Conservation (phyloP, 1,284 basidiomycete species). For the Ganoderma resinaceum region DNA sequence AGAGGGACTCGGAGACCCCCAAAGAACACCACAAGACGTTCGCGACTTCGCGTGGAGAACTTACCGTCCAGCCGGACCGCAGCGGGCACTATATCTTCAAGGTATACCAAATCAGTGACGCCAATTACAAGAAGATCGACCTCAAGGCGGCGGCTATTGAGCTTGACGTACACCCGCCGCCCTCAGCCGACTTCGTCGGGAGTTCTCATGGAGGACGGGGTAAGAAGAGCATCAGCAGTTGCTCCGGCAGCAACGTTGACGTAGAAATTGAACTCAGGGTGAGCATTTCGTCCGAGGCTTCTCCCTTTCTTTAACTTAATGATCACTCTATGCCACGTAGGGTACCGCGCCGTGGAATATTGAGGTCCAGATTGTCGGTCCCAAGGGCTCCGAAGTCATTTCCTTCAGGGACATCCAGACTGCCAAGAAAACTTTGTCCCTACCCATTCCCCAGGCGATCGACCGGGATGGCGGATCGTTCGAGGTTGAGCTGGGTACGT, state of each 20-base stretch:
- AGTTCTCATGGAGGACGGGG: conserved; percentile 48
- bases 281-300: conserved; percentile 31
- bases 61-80: conserved; percentile 87
- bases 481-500: conserved; percentile 79
- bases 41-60: conserved; percentile 78
- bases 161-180: conserved; percentile 89
- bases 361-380: conserved; percentile 79
- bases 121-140: conserved; percentile 81
- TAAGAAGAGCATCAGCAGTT: conserved; percentile 69
- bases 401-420: conserved; percentile 64
- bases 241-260: conserved; percentile 76
- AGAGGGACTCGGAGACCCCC: conserved; percentile 71
- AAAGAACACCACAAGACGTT: conserved; percentile 70
- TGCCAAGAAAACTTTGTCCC: conserved; percentile 61
- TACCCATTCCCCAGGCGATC: conserved; percentile 73
- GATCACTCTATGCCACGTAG: conserved; percentile 44
- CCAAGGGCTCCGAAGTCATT: conserved; percentile 65
- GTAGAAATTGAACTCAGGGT: conserved; percentile 83
- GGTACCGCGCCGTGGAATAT: conserved; percentile 91
- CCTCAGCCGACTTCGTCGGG: conserved; percentile 77
- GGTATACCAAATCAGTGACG: conserved; percentile 84
- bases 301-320: not conserved
- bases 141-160: conserved; percentile 78
- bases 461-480: conserved; percentile 79
- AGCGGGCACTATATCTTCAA: conserved; percentile 92